Conservation (phyloP, 768 basidiomycete species). For the Austroboletus festivus region DNA sequence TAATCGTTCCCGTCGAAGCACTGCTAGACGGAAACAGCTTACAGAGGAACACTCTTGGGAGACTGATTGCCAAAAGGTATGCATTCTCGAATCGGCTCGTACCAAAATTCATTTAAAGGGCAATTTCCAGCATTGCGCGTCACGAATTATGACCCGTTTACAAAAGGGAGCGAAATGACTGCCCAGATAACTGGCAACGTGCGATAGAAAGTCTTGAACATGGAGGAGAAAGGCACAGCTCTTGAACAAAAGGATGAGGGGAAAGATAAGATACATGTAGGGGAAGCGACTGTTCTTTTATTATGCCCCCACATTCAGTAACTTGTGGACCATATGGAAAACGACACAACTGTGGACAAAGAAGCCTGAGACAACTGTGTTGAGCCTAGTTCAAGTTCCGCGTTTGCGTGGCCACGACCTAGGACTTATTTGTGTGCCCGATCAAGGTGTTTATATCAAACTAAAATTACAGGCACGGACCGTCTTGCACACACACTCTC, state of each 20-base stretch:
- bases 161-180: slow-evolving; percentile 7
- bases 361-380: too few species aligned
- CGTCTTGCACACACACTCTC: neutral
- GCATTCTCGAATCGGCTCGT: slow-evolving; percentile 9
- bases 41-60: slow-evolving; percentile 10
- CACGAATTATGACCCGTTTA: slow-evolving; percentile 7
- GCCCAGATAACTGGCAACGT: slow-evolving; percentile 1
- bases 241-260: neutral
- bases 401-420: neutral
- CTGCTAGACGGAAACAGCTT: slow-evolving; percentile 1
- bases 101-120: slow-evolving; percentile 15
- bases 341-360: neutral
- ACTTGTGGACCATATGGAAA: slow-evolving; percentile 4
- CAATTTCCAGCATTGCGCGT: slow-evolving; percentile 11
- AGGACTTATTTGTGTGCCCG: slow-evolving; percentile 1
- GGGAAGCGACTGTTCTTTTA: neutral
- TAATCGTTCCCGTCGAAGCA: neutral
- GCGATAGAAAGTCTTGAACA: neutral
- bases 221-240: slow-evolving; percentile 7
- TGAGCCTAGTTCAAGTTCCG: neutral
- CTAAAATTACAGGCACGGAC: neutral
- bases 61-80: slow-evolving; percentile 5
- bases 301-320: neutral
- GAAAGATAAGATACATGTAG: neutral
- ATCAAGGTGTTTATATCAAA: neutral